phyloP scores from a whole-genome alignment of 306 rosid genomes.

The Gleditsia sinensis region DNA sequence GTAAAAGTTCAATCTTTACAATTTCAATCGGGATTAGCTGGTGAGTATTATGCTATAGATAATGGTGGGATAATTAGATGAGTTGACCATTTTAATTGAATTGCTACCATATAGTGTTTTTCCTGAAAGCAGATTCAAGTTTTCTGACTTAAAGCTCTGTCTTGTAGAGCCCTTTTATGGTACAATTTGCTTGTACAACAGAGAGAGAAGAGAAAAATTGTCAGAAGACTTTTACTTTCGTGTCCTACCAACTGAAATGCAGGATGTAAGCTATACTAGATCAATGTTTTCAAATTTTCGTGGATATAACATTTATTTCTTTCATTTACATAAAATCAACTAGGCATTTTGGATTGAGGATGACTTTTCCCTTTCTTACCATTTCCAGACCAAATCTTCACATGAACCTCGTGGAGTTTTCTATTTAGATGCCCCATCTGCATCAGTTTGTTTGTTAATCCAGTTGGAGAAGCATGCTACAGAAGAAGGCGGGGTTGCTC shows the following conservation, averaged over 20 bases:
- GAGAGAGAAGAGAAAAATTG: slow-evolving; percentile 93
- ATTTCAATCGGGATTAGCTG: slow-evolving; percentile 83
- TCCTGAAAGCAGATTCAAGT: slow-evolving; percentile 35
- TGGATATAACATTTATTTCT: background rate
- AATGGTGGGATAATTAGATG: slow-evolving; percentile 29
- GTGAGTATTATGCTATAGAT: slow-evolving; percentile 55
- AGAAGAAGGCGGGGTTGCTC: slow-evolving; percentile 92
- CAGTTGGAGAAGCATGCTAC: slow-evolving; percentile 98
- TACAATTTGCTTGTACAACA: slow-evolving; percentile 96
- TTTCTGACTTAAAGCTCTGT: slow-evolving; percentile 44
- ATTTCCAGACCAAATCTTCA: slow-evolving; percentile 58
- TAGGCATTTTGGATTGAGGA: slow-evolving; percentile 24
- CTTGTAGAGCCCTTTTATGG: slow-evolving; percentile 91
- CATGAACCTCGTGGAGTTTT: slow-evolving; percentile 75
- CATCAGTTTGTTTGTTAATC: slow-evolving; percentile 90
- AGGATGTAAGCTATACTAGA: slow-evolving; percentile 63
- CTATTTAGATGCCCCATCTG: slow-evolving; percentile 90
- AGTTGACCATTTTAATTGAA: slow-evolving; percentile 25
- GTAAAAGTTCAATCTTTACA: slow-evolving; percentile 84
- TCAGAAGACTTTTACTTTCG: slow-evolving; percentile 93
- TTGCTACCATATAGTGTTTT: slow-evolving; percentile 19
- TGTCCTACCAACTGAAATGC: slow-evolving; percentile 68
- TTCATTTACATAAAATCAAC: background rate
- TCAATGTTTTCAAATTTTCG: slow-evolving; percentile 7
- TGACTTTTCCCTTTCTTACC: slow-evolving; percentile 18